A percentile compares a stretch with the other conserved stretches of the same genome.
Conservation (phyloP, 257 asterid genomes). For the Plectranthus barbatus region DNA sequence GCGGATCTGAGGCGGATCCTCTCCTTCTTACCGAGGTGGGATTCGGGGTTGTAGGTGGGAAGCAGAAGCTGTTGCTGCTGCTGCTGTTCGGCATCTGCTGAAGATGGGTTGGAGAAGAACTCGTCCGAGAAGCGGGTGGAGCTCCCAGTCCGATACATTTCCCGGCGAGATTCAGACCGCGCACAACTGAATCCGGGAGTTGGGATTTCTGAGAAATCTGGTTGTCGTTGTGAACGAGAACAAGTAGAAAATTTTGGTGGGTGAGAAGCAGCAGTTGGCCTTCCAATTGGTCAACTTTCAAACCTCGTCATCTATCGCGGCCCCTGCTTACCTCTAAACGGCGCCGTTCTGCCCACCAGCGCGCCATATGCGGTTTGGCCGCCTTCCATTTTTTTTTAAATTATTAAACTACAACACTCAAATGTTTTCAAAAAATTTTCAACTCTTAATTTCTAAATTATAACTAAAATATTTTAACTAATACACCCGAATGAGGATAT, state of each 20-base stretch:
- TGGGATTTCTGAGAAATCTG: too few relatives aligned
- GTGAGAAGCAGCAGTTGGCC: too few relatives aligned
- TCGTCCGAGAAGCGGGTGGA: constrained; percentile 60
- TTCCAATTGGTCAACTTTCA: neutral
- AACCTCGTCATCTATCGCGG: neutral
- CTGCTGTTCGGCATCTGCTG: constrained; percentile 3
- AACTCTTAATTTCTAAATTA: too few relatives aligned
- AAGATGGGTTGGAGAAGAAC: constrained; percentile 28
- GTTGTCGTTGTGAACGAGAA: too few relatives aligned
- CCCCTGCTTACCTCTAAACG: neutral
- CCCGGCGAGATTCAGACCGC: neutral
- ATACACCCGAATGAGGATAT: too few relatives aligned
- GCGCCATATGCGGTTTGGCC: neutral
- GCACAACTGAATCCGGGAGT: too few relatives aligned
- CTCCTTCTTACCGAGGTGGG: constrained; percentile 50
- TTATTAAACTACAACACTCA: too few relatives aligned
- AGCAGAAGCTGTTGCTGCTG: constrained; percentile 28
- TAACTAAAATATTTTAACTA: too few relatives aligned
- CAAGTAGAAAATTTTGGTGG: too few relatives aligned
- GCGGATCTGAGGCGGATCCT: constrained; percentile 60
- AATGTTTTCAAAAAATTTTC: too few relatives aligned
- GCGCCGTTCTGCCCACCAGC: neutral
- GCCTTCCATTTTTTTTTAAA: too few relatives aligned
- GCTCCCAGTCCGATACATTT: constrained; percentile 57
- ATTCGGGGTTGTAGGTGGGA: constrained; percentile 48